Evolutionary conservation across 2,329 filamentous ascomycete genomes (phyloP), one percentile per base, ranked within the genome.

Genomic region (Paraconiothyrium sp.): DNA sequence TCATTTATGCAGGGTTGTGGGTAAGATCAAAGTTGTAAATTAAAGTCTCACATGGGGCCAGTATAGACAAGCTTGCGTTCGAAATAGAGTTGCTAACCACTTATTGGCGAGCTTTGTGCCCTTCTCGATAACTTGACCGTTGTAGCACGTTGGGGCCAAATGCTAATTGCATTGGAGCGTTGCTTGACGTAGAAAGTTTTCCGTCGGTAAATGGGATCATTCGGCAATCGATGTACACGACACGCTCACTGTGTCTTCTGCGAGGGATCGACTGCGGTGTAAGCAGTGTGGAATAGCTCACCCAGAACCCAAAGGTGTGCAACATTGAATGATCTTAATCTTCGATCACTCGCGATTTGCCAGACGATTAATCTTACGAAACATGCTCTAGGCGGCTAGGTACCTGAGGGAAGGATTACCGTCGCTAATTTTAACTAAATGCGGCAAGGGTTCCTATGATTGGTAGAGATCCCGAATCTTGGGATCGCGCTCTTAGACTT

Each of bases 41-140:
- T 55, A 44, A 27, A 39, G 44, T 27, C 39, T 55, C 46, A 55
- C 39, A 16, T 34, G 35, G 27, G 30, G 39, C 52, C 9, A 44
- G 7, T n/a, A 6, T 35, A 55, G 39, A 46, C 16, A 22, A 34
- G 16, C 39, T 34, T 55, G 27, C 52, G 39, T 30, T 39, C 4
- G 20, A 16, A 16, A 14, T 20, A 30, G 27, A 22, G 9, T 35
- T 34, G 47, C 27, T 20, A 27, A 35, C 35, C 16, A 50, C 16
- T 10, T 20, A 4, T 14, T 37, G 10, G 35, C 35, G 35, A 37
- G 35, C 10, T 37, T 37, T 10, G 10, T 24, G 43, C 43, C 20
- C 20, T 24, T 24, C 43, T 9, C 43, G 13, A 20, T 13, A 24
- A 41, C 6, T 30, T 4, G 22, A 24, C 52, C 20, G 39, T 39